Conservation (phyloP, 768 basidiomycete species). For the Cystobasidium onofrii region DNA sequence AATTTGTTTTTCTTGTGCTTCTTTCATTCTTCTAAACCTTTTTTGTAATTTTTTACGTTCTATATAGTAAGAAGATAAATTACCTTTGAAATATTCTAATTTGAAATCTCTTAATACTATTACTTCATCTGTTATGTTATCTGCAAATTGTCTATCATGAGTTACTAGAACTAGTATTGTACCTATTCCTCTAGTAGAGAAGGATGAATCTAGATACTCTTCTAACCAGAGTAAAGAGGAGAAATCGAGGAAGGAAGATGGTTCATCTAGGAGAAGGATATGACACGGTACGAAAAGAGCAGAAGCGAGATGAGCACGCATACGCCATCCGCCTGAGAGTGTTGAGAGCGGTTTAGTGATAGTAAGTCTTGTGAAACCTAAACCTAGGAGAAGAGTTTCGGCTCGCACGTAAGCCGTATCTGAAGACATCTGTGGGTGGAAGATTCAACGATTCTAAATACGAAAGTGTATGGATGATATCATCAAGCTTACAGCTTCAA, state of each 20-base stretch:
- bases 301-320: constrained; percentile 56
- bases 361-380: constrained; percentile 54
- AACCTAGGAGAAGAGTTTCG: constrained; percentile 53
- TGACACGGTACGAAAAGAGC: constrained; percentile 56
- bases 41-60: constrained; percentile 50
- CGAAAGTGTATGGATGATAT: neutral
- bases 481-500: constrained; percentile 45
- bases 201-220: constrained; percentile 49
- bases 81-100: constrained; percentile 55
- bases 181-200: constrained; percentile 34
- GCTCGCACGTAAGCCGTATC: constrained; percentile 47
- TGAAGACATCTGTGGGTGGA: constrained; percentile 12
- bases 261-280: constrained; percentile 57
- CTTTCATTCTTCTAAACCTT: constrained; percentile 48
- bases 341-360: constrained; percentile 47
- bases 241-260: constrained; percentile 49
- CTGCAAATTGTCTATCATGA: constrained; percentile 60
- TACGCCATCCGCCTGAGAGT: constrained; percentile 62
- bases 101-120: constrained; percentile 55
- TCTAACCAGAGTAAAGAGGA: constrained; percentile 45
- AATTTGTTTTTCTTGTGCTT: constrained; percentile 50
- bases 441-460: neutral
- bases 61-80: constrained; percentile 40
- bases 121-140: constrained; percentile 56
- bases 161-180: constrained; percentile 58